phyloP scores from a whole-genome alignment of 768 basidiomycete genomes.

The Rhodotorula graminis region DNA sequence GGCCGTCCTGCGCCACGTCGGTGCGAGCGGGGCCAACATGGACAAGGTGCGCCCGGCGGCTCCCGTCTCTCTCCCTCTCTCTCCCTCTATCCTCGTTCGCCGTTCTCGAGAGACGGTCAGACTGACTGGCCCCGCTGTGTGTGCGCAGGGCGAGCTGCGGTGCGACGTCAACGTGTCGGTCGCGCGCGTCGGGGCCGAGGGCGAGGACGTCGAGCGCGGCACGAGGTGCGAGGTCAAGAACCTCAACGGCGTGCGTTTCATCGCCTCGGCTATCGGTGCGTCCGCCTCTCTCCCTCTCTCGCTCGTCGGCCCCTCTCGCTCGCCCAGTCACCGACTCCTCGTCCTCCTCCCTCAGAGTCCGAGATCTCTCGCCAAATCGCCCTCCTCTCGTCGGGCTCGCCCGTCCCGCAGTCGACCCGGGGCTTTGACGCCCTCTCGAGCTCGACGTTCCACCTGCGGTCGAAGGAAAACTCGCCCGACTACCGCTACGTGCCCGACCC shows the following conservation, averaged over 20 bases:
- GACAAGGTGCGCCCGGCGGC: constrained; percentile 78
- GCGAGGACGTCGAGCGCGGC: constrained; percentile 50
- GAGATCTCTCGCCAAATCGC: constrained; percentile 76
- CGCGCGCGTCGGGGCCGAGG: constrained; percentile 48
- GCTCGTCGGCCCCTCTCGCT: neutral
- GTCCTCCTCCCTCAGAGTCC: constrained; percentile 53
- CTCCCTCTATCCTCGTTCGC: no score
- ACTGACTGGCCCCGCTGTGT: no score
- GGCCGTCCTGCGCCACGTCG: constrained; percentile 70
- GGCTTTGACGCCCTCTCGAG: constrained; percentile 78
- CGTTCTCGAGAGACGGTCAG: no score
- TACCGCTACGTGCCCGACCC: constrained; percentile 97
- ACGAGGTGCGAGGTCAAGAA: constrained; percentile 97
- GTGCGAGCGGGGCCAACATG: constrained; percentile 93
- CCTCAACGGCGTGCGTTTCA: constrained; percentile 81
- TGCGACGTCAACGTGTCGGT: constrained; percentile 96
- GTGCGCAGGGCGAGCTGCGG: constrained; percentile 73
- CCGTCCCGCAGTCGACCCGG: constrained; percentile 77
- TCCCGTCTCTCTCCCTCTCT: no score
- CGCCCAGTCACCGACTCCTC: no score
- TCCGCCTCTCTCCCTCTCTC: neutral
- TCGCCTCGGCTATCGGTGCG: constrained; percentile 76
- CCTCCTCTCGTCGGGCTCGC: constrained; percentile 51
- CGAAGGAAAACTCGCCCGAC: constrained; percentile 90
- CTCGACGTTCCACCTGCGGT: constrained; percentile 73